These are phyloP conservation scores for Stentor roeselii DNA, from an alignment of 73 alveolate genomes.

Conservation along the genomic window DNA sequence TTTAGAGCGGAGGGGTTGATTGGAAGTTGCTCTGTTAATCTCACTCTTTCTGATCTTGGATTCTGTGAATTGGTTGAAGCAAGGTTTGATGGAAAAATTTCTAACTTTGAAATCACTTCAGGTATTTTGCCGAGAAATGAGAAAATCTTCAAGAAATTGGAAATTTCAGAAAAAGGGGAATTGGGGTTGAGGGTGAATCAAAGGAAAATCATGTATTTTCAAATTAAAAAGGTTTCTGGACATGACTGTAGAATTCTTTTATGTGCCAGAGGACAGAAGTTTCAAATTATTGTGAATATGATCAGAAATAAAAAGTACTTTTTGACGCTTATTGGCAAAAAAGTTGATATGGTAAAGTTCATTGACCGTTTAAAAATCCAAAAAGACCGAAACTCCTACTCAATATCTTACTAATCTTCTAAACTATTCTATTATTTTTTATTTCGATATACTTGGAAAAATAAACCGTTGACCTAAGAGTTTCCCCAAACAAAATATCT, in stretches of 20 bases:
- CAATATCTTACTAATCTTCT: too few relatives aligned
- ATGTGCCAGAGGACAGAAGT: too few relatives aligned
- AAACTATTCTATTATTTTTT: not conserved
- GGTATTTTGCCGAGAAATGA: not conserved
- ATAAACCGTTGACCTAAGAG: constrained; percentile 12
- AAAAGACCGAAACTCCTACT: not conserved
- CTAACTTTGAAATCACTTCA: not conserved
- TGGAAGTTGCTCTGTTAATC: not conserved
- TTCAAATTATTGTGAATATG: not conserved
- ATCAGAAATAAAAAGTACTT: not conserved
- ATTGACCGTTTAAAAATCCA: not conserved
- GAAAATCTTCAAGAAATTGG: not conserved
- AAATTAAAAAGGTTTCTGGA: not conserved
- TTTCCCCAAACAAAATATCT: not conserved
- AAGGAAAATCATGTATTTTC: not conserved
- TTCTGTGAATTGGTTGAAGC: not conserved
- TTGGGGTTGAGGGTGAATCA: not conserved
- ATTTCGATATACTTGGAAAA: not conserved
- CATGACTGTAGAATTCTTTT: not conserved
- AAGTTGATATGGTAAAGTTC: not conserved
- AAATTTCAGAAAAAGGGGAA: not conserved
- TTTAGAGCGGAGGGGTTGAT: not conserved
- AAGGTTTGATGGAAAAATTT: not conserved
- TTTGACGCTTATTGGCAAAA: not conserved
- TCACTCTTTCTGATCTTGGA: not conserved